Evolutionary conservation across 2,329 filamentous ascomycete species (phyloP).

Genomic region (Tolypocladium amazonense): DNA sequence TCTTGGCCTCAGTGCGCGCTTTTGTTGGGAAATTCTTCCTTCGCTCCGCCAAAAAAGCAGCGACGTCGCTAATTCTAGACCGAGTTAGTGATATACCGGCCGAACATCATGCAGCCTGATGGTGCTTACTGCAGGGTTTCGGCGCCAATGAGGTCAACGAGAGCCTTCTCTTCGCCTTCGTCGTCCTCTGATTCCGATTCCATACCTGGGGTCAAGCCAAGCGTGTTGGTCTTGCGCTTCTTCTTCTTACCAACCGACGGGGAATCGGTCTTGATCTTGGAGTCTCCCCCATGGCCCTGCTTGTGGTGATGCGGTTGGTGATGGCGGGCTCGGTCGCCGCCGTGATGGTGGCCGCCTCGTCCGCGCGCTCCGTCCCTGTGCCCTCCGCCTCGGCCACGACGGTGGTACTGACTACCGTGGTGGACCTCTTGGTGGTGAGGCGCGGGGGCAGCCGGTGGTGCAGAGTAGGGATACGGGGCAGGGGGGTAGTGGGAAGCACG

Average conservation of each 20-base stretch:
- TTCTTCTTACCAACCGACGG: constrained; percentile 51
- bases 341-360: constrained; percentile 22
- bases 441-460: constrained; percentile 23
- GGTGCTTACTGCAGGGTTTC: constrained; percentile 43
- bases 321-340: constrained; percentile 32
- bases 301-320: constrained; percentile 17
- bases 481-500: constrained; percentile 24
- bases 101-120: no score
- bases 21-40: constrained; percentile 72
- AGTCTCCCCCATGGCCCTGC: constrained; percentile 8
- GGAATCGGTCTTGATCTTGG: constrained; percentile 23
- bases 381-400: constrained; percentile 22
- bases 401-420: constrained; percentile 22
- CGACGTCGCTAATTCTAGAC: constrained; percentile 54
- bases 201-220: constrained; percentile 60
- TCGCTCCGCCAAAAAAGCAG: constrained; percentile 72
- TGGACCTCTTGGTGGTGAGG: constrained; percentile 14
- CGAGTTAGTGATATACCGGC: neutral
- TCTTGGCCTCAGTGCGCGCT: constrained; percentile 55
- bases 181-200: constrained; percentile 56
- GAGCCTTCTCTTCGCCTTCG: constrained; percentile 60
- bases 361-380: constrained; percentile 30
- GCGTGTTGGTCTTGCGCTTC: constrained; percentile 60
- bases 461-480: constrained; percentile 25
- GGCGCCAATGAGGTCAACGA: constrained; percentile 42